Evolutionary conservation across 2,329 filamentous ascomycete genomes (phyloP), one percentile per base, ranked within the genome.

Genomic region (Calonectria honghensis): DNA sequence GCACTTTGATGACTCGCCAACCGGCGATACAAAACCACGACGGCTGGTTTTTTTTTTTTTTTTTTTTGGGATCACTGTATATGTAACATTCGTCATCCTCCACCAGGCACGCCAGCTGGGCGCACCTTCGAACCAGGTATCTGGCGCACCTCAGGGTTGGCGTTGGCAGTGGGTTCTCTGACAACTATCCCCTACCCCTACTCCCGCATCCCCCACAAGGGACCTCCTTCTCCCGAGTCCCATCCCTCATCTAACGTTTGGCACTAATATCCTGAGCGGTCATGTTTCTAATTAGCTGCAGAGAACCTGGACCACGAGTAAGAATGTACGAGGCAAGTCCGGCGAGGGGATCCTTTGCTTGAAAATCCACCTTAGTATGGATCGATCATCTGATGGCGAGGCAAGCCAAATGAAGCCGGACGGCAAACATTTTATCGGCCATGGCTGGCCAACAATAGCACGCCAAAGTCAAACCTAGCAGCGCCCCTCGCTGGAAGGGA

Each of bases 181-280:
- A 71, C 48, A 61, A 48, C 64, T 41, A 72, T 73, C 72, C 68
- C 71, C 64, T 77, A 70, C 52, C 73, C 75, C 68, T 76, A 75
- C 78, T 79, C 64, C 71, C 69, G 73, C 68, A 75, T 75, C 64
- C 68, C 75, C 76, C 70, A 75, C 76, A 78, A 73, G 79, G 78
- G 72, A 66, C 61, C 57, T 73, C 50, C 72, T 73, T 69, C 73
- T 63, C 63, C 68, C 41, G 73, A 52, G 66, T 70, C 57, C 39
- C 59, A 51, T 75, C 59, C 77, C 69, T 78, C 71, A 79, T 75
- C 64, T 77, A 71, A 70, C 65, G 52, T 68, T 70, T 74, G 73
- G 65, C 50, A 65, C 63, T 64, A 65, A 61, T 63, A 63, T 29
- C 41, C 59, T 29, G 48, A 68, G 52, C 39, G 48, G 54, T 31